Base-by-base conservation (phyloP, 2,329 filamentous ascomycete species). In the Escovopsis weberi region DNA sequence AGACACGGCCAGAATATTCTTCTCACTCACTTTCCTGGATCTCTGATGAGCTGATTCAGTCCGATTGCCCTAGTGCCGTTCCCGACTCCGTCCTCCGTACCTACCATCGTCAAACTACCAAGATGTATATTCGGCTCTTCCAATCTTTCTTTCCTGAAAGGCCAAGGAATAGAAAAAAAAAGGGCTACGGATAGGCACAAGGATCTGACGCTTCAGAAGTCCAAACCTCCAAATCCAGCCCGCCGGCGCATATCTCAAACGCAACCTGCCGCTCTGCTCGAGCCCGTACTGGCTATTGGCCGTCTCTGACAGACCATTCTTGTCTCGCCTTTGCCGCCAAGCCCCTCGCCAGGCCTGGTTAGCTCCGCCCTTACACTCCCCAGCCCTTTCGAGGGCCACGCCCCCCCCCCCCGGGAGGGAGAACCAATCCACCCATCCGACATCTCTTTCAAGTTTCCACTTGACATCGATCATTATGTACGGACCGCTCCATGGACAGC, bases 241-340 rank as follows among this genome's bases (percentile, higher is more conserved):
- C 47, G 43, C 48, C 49, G 50, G 51, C 48, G 50, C 50, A 52
- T 52, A 47, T 48, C 42, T 43, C 46, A 49, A 50, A 48, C 47
- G 42, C 47, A 43, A 45, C 46, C 40, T 30, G 28, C 28, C 28
- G 6, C 28, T 40, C 45, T 46, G 42, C 42, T 39, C 28, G 42
- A 46, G 26, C 38, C 38, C 33, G 34, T 36, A 43, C 38, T 42
- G 40, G 43, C 43, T 45, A 23, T 18, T 23, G 15, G 35, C 35
- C 40, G 38, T 45, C 34, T 45, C 43, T 39, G 39, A 45, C 43
- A 40, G 33, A 34, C 43, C 42, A 45, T 39, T 40, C 44, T 41
- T 15, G 45, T 44, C 45, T 44, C 45, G 37, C 41, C 45, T 45
- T 52, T 52, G 49, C 50, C 50, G 50, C 51, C 50, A 48, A 44